Evolutionary conservation across 2,329 filamentous ascomycete genomes (phyloP), one percentile per base, ranked within the genome.

Genomic region (Gnomoniopsis sp.): DNA sequence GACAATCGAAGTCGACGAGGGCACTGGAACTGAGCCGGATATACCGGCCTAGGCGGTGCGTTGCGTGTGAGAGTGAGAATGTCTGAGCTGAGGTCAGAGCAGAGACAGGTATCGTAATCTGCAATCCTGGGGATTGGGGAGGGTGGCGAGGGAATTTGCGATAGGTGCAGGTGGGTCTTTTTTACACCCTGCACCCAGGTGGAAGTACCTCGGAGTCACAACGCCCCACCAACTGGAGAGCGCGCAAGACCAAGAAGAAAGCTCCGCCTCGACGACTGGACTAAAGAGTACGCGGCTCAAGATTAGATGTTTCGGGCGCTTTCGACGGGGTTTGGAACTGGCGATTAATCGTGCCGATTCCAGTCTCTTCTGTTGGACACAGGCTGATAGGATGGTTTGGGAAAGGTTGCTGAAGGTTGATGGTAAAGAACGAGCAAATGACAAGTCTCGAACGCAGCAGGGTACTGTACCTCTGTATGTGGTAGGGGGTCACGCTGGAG

Each of bases 81-180:
- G 43, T 14, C 30, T 43, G 38, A 21, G 51, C 51, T 53, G 51
- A 53, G 51, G 51, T 53, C 36, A 53, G 51, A 53, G n/a, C 46
- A 48, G 22, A 48, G 46, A 30, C 46, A 52, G 23, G 50, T 53
- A 53, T 53, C 51, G 51, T 53, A 53, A 53, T 53, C 51, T 34
- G 38, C 30, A 30, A 46, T 44, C 23, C 43, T 46, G 51, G 23
- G 41, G 26, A 48, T 44, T 14, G 51, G 34, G 14, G 41, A 15
- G 38, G 38, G 51, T 53, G 51, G 51, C 51, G 26, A 53, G 22
- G 51, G 46, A 48, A 48, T 44, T 34, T 2, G 51, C 41, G 23
- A 46, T 53, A 46, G 46, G 46, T 48, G 43, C 43, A 46, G 17
- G 19, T 46, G 43, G 17, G 21, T 22, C 3, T 19, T 46, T 10